These are phyloP conservation scores for Boehmeria nivea DNA, from an alignment of 306 rosid genomes.

Conservation along the genomic window DNA sequence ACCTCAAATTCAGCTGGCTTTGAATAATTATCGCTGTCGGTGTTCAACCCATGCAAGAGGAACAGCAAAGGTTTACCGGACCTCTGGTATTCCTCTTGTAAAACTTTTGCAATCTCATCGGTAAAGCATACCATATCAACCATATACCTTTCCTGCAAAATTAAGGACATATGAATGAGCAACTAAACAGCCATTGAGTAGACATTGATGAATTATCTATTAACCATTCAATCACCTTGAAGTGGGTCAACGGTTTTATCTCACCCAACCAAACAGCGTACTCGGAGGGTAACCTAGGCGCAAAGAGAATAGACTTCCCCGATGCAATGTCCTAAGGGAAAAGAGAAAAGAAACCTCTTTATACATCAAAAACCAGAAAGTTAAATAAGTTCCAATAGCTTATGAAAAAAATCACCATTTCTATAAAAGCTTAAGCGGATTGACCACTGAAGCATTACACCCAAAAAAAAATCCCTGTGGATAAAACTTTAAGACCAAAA, in stretches of 20 bases:
- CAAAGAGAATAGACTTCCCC: constrained; percentile 66
- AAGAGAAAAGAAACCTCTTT: background rate
- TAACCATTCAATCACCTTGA: constrained; percentile 46
- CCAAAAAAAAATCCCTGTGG: too few relatives aligned
- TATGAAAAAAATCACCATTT: background rate
- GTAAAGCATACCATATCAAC: constrained; percentile 39
- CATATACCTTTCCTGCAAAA: constrained; percentile 67
- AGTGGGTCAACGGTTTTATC: constrained; percentile 48
- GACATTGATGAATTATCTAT: background rate
- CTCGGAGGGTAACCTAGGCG: constrained; percentile 72
- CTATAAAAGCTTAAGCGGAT: too few relatives aligned
- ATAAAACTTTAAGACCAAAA: too few relatives aligned
- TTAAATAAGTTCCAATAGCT: too few relatives aligned
- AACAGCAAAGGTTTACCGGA: constrained; percentile 53
- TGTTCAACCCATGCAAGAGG: constrained; percentile 79
- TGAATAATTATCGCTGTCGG: constrained; percentile 64
- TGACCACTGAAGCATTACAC: too few relatives aligned
- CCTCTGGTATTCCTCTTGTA: constrained; percentile 46
- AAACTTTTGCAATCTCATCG: constrained; percentile 47
- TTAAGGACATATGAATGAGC: constrained; percentile 18
- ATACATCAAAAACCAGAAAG: background rate
- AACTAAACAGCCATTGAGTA: constrained; percentile 1
- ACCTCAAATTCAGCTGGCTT: constrained; percentile 83
- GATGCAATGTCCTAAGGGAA: constrained; percentile 56
- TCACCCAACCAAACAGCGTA: constrained; percentile 94